A percentile compares a stretch with the other conserved stretches of the same genome.
Conservation (phyloP, 2,329 filamentous ascomycete species). For the Diaporthe batatas region DNA sequence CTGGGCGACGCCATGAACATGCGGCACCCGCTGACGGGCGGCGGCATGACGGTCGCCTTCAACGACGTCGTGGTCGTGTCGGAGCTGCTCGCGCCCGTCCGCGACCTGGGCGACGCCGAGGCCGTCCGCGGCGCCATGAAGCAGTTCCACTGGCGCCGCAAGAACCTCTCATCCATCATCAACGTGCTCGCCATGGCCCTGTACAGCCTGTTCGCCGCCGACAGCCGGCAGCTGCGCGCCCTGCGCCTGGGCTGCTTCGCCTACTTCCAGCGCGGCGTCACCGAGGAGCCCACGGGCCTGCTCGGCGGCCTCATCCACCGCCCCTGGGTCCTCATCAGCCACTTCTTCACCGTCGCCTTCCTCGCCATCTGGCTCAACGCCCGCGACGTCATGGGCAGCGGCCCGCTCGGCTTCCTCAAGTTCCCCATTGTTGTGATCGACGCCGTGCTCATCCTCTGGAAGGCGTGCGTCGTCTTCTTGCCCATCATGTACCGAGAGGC, state of each 20-base stretch:
- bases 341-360: conserved; percentile 96
- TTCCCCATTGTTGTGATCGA: conserved; percentile 75
- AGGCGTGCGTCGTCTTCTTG: conserved; percentile 84
- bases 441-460: conserved; percentile 80
- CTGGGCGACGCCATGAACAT: conserved; percentile 98
- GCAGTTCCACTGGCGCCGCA: conserved; percentile 88
- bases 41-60: conserved; percentile 97
- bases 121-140: conserved; percentile 78
- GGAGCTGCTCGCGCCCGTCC: conserved; percentile 77
- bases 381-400: conserved; percentile 58
- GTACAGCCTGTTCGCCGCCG: conserved; percentile 90
- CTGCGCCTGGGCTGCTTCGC: conserved; percentile 92
- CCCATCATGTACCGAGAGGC: conserved; percentile 83
- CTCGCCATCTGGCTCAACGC: conserved; percentile 80
- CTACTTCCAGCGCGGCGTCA: conserved; percentile 85
- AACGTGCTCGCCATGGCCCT: conserved; percentile 98
- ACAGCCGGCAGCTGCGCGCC: conserved; percentile 80
- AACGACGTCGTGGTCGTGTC: conserved; percentile 88
- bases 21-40: conserved; percentile 97
- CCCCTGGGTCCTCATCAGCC: conserved; percentile 84
- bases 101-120: conserved; percentile 75
- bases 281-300: conserved; percentile 84
- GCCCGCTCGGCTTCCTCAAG: conserved; percentile 66
- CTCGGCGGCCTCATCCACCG: conserved; percentile 84
- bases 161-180: conserved; percentile 86